A percentile compares a stretch with the other conserved stretches of the same genome.
Conservation (phyloP, 2,329 filamentous ascomycete species). For the Fusarium secorum region DNA sequence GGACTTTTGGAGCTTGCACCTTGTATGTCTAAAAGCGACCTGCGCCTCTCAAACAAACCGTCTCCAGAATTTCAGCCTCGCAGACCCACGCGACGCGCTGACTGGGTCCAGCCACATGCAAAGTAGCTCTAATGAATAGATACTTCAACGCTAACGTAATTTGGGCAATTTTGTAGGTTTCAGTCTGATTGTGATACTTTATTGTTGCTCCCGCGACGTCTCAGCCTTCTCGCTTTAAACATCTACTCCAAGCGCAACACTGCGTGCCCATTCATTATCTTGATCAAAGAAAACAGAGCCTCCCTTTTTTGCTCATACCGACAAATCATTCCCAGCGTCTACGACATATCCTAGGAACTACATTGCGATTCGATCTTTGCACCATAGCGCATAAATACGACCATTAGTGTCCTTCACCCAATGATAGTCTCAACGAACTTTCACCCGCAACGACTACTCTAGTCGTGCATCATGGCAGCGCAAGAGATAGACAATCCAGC, state of each 20-base stretch:
- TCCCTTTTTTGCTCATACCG: neutral
- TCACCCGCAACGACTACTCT: conserved; percentile 13
- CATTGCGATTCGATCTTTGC: neutral
- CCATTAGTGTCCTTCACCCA: neutral
- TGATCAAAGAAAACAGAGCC: conserved; percentile 2
- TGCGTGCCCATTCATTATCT: neutral
- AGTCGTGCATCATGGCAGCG: conserved; percentile 57
- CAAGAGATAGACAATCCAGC: conserved; percentile 55
- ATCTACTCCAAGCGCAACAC: conserved; percentile 13
- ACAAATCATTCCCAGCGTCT: neutral
- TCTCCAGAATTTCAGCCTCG: conserved; percentile 50
- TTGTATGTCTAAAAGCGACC: conserved; percentile 28
- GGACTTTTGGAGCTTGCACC: conserved; percentile 21
- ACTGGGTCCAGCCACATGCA: conserved; percentile 24
- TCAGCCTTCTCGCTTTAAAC: conserved; percentile 39
- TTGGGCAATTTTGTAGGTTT: neutral
- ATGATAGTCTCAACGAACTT: conserved; percentile 24
- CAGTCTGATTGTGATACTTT: conserved; percentile 1
- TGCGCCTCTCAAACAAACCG: conserved; percentile 31
- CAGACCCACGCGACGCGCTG: conserved; percentile 39
- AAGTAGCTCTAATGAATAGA: conserved; percentile 15
- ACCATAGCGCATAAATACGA: neutral
- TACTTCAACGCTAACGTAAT: conserved; percentile 3
- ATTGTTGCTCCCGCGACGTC: neutral
- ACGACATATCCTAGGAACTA: neutral